These are phyloP conservation scores for Rutstroemia sp. DNA, from an alignment of 2,329 filamentous ascomycete species.

Conservation along the genomic window DNA sequence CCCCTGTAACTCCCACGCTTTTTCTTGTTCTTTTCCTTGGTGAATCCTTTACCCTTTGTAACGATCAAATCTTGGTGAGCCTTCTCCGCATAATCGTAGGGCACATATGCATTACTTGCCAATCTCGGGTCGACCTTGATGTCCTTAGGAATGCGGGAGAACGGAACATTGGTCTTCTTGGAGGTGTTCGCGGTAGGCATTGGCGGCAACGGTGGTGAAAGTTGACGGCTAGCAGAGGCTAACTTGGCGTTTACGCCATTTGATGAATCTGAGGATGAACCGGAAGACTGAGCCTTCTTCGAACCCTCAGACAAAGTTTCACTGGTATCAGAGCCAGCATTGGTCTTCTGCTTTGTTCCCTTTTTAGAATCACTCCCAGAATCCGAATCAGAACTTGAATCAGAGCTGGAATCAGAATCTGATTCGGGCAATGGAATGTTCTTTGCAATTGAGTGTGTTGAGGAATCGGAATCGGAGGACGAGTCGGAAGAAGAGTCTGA, in stretches of 20 bases:
- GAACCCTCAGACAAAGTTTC: slow-evolving; percentile 27
- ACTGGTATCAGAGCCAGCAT: slow-evolving; percentile 25
- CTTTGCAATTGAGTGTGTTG: slow-evolving; percentile 23
- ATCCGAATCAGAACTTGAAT: slow-evolving; percentile 24
- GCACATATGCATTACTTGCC: slow-evolving; percentile 71
- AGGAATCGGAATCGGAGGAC: slow-evolving; percentile 22
- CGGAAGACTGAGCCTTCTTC: slow-evolving; percentile 25
- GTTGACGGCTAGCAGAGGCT: slow-evolving; percentile 20
- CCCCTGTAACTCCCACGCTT: slow-evolving; percentile 86
- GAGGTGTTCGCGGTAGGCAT: slow-evolving; percentile 26
- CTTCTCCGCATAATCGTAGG: slow-evolving; percentile 81
- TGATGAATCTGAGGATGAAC: slow-evolving; percentile 20
- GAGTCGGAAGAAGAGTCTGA: slow-evolving; percentile 27
- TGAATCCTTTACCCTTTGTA: slow-evolving; percentile 94
- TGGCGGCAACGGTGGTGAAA: slow-evolving; percentile 27
- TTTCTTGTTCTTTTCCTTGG: slow-evolving; percentile 99
- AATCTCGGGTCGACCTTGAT: slow-evolving; percentile 62
- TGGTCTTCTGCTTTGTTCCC: slow-evolving; percentile 35
- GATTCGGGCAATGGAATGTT: slow-evolving; percentile 25
- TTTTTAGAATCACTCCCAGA: slow-evolving; percentile 37
- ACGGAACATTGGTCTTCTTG: slow-evolving; percentile 58
- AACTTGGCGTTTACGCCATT: slow-evolving; percentile 22
- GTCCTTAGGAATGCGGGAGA: slow-evolving; percentile 68
- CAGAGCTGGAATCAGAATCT: slow-evolving; percentile 30
- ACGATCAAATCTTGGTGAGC: slow-evolving; percentile 84